phyloP scores from a whole-genome alignment of 164 flowering plant species.

The Dillenia suffruticosa region DNA sequence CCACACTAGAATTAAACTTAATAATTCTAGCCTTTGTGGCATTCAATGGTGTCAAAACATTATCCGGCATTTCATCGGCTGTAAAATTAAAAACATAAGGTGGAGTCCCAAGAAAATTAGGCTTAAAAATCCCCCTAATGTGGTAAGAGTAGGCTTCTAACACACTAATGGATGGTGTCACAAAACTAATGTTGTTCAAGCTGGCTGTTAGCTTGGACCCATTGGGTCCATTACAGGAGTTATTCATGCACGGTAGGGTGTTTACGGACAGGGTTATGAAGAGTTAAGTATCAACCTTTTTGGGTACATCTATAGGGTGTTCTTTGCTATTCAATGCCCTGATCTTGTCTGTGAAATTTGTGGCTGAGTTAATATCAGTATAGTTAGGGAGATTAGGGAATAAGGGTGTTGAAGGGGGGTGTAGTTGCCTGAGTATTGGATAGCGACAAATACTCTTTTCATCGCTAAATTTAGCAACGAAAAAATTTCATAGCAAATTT shows the following conservation, averaged over 20 bases:
- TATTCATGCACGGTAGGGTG: constrained; percentile 1
- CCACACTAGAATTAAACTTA: constrained; percentile 12
- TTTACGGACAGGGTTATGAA: constrained; percentile 13
- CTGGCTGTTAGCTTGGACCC: constrained; percentile 13
- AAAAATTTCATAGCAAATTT: too few relatives aligned
- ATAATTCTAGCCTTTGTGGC: constrained; percentile 14
- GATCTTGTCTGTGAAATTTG: constrained; percentile 5
- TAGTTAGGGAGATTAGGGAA: constrained; percentile 12
- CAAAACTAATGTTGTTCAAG: constrained; percentile 29
- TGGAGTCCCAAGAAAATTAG: constrained; percentile 1
- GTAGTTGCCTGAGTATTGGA: constrained; percentile 16
- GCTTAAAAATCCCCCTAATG: constrained; percentile 4
- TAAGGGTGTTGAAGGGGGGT: constrained; percentile 4
- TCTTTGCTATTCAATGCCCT: constrained; percentile 16
- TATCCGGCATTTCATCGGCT: neutral
- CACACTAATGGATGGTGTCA: constrained; percentile 4
- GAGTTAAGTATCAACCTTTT: neutral
- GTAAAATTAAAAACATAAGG: constrained; percentile 13
- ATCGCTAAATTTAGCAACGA: too few relatives aligned
- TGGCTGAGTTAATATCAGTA: constrained; percentile 6
- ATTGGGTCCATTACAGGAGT: constrained; percentile 15
- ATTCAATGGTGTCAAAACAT: neutral
- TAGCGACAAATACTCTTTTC: too few relatives aligned
- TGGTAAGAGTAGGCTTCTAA: constrained; percentile 23
- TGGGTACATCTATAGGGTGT: constrained; percentile 22